Conservation (phyloP, 2,329 filamentous ascomycete genomes). For the Aspergillus neoniger region DNA sequence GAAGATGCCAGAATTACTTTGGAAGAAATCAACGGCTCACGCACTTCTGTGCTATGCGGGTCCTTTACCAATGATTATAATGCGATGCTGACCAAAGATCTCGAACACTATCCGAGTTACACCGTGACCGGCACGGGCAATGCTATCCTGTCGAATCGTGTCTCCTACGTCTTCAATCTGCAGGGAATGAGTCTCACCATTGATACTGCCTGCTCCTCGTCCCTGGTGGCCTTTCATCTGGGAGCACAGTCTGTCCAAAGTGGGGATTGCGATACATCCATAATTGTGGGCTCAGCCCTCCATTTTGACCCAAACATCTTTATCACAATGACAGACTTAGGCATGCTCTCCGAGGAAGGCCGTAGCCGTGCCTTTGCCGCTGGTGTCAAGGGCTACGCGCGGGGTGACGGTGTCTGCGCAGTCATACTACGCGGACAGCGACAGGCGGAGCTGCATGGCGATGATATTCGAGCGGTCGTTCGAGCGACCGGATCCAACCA, state of each 20-base stretch:
- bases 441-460: slow-evolving; percentile 29
- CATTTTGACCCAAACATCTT: slow-evolving; percentile 32
- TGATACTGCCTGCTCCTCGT: slow-evolving; percentile 46
- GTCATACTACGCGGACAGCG: slow-evolving; percentile 30
- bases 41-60: slow-evolving; percentile 26
- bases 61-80: slow-evolving; percentile 26
- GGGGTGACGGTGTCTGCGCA: slow-evolving; percentile 34
- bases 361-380: slow-evolving; percentile 27
- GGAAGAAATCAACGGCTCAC: slow-evolving; percentile 22
- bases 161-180: slow-evolving; percentile 40
- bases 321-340: slow-evolving; percentile 31
- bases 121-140: slow-evolving; percentile 25
- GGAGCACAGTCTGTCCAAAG: slow-evolving; percentile 12
- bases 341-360: slow-evolving; percentile 35
- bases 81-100: slow-evolving; percentile 16
- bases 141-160: slow-evolving; percentile 35
- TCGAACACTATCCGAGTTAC: slow-evolving; percentile 17
- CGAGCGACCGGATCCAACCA: slow-evolving; percentile 23
- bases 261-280: slow-evolving; percentile 16
- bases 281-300: slow-evolving; percentile 36
- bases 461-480: slow-evolving; percentile 34
- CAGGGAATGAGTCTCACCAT: slow-evolving; percentile 40
- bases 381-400: slow-evolving; percentile 31
- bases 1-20: slow-evolving; percentile 22
- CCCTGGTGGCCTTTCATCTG: slow-evolving; percentile 29